phyloP scores from a whole-genome alignment of 2,329 filamentous ascomycete species.

The Domatiomyces catenatus region DNA sequence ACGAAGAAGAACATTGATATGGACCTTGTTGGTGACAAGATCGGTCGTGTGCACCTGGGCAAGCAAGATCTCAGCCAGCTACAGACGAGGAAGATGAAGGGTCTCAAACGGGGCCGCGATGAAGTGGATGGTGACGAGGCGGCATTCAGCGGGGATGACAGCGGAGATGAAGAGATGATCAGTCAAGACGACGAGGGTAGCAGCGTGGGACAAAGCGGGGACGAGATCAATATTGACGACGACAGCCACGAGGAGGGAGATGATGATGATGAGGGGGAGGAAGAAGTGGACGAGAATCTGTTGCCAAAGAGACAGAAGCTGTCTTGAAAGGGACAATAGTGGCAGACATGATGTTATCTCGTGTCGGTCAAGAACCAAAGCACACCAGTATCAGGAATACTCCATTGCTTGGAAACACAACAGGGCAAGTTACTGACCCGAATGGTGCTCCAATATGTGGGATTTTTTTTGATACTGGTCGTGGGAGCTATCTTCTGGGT shows the following conservation, averaged over 20 bases:
- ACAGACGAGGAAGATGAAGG: constrained; percentile 99
- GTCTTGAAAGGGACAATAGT: constrained; percentile 1
- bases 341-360: not conserved
- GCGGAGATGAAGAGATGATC: constrained; percentile 13
- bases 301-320: constrained; percentile 16
- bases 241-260: constrained; percentile 13
- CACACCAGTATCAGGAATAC: not conserved
- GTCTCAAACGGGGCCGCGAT: constrained; percentile 68
- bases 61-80: constrained; percentile 75
- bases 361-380: not conserved
- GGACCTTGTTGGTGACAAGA: constrained; percentile 87
- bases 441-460: too few species aligned
- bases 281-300: constrained; percentile 7
- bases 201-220: constrained; percentile 11
- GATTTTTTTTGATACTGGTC: too few species aligned
- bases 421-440: not conserved
- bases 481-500: too few species aligned
- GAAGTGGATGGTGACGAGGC: constrained; percentile 37
- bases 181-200: constrained; percentile 13
- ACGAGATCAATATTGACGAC: constrained; percentile 16
- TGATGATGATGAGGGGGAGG: constrained; percentile 10
- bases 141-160: constrained; percentile 9
- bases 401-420: not conserved
- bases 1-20: constrained; percentile 95
- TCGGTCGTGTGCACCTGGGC: constrained; percentile 79